A percentile compares a stretch with the other conserved stretches of the same genome.
Conservation (phyloP, 345 rosid species). For the Lepidium didymum region DNA sequence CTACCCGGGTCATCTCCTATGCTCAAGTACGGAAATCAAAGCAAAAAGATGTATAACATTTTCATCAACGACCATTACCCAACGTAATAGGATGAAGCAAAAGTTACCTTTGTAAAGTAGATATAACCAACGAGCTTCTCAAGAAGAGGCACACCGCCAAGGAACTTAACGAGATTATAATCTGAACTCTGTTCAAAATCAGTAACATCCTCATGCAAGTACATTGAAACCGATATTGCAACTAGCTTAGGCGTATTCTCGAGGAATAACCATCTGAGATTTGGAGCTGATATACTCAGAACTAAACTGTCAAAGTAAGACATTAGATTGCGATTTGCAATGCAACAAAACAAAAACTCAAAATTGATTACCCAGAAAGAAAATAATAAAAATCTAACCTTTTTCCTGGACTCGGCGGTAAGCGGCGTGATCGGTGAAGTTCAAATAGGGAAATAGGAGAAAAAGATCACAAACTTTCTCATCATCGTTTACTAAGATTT, state of each 20-base stretch:
- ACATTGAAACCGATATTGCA: slow-evolving; percentile 69
- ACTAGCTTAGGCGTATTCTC: slow-evolving; percentile 66
- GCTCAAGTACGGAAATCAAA: slow-evolving; percentile 62
- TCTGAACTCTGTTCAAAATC: slow-evolving; percentile 78
- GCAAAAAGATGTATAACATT: neutral
- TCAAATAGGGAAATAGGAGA: neutral
- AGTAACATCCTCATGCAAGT: slow-evolving; percentile 78
- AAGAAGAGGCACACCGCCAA: slow-evolving; percentile 73
- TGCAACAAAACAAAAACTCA: neutral
- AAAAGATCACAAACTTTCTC: slow-evolving; percentile 5
- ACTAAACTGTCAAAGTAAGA: slow-evolving; percentile 74
- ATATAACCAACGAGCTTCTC: slow-evolving; percentile 72
- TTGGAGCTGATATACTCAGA: slow-evolving; percentile 61
- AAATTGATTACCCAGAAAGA: slow-evolving; percentile 2
- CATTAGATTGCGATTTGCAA: slow-evolving; percentile 9
- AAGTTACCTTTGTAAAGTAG: slow-evolving; percentile 81
- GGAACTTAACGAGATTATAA: slow-evolving; percentile 74
- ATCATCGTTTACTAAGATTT: slow-evolving; percentile 1
- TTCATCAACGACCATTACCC: neutral
- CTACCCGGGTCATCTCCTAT: slow-evolving; percentile 66
- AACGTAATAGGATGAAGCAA: neutral
- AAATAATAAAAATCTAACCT: neutral
- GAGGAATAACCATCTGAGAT: slow-evolving; percentile 72
- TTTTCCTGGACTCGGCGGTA: neutral
- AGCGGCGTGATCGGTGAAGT: neutral